Conservation (phyloP, 73 alveolate species). For the Symbiodinium pilosum region DNA sequence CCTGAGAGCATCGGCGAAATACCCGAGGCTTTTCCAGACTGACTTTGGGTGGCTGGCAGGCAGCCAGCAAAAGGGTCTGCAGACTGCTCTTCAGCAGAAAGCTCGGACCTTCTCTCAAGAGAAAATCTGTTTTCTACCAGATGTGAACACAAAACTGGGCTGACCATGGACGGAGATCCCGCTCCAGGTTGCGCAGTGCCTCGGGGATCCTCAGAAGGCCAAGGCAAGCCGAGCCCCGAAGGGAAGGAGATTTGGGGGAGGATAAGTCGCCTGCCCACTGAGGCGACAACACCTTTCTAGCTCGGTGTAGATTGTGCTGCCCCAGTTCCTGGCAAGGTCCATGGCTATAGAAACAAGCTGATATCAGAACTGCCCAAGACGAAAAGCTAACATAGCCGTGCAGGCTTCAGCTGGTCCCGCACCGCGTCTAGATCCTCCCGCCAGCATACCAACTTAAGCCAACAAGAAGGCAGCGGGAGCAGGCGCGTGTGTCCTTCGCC, state of each 20-base stretch:
- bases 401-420: constrained; percentile 69
- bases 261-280: too few relatives aligned
- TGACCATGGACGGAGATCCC: constrained; percentile 58
- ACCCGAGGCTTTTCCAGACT: too few relatives aligned
- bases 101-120: constrained; percentile 90
- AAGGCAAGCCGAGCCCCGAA: neutral
- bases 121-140: too few relatives aligned
- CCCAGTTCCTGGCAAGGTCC: constrained; percentile 30
- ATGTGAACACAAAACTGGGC: too few relatives aligned
- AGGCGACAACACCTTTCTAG: constrained; percentile 72
- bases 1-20: neutral
- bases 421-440: constrained; percentile 36
- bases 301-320: constrained; percentile 75
- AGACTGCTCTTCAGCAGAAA: constrained; percentile 53
- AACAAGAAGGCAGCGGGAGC: neutral
- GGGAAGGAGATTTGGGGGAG: neutral
- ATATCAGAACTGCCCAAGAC: too few relatives aligned
- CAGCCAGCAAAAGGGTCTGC: constrained; percentile 85
- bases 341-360: neutral
- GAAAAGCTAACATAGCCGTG: neutral
- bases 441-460: neutral
- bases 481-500: neutral
- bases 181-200: constrained; percentile 71
- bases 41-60: neutral
- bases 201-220: constrained; percentile 36